phyloP scores from a whole-genome alignment of 2,329 filamentous ascomycete genomes.

The Pseudogymnoascus sp. region DNA sequence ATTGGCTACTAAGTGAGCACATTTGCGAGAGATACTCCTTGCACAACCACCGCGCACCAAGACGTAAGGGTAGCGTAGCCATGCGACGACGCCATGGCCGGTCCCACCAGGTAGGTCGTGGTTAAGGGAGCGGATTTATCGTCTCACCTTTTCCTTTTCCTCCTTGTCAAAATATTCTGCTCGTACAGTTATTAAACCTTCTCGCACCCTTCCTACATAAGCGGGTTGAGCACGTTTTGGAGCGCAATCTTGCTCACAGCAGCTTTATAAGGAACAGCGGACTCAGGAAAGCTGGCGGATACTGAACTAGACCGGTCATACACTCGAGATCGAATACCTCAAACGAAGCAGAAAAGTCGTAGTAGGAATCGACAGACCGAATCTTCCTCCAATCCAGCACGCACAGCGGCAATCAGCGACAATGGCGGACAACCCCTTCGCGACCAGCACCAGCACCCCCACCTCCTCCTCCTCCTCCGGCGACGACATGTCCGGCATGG shows the following conservation, averaged over 20 bases:
- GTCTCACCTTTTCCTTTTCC: background rate
- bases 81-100: background rate
- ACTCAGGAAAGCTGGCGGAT: background rate
- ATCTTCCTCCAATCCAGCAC: background rate
- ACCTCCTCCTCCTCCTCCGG: background rate
- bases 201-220: background rate
- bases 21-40: slow-evolving; percentile 7
- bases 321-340: background rate
- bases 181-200: background rate
- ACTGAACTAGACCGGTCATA: background rate
- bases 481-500: slow-evolving; percentile 1
- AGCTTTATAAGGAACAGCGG: background rate
- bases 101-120: background rate
- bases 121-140: background rate
- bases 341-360: background rate
- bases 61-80: background rate
- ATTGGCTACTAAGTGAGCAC: slow-evolving; percentile 10
- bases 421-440: slow-evolving; percentile 3
- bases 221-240: slow-evolving; percentile 2
- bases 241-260: slow-evolving; percentile 2
- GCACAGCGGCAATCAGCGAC: background rate
- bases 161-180: background rate
- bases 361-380: background rate
- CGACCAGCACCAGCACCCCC: background rate
- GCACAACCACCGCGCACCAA: background rate